These are phyloP conservation scores for Irpex rosettiformis DNA, from an alignment of 1,284 basidiomycete genomes.

Conservation along the genomic window DNA sequence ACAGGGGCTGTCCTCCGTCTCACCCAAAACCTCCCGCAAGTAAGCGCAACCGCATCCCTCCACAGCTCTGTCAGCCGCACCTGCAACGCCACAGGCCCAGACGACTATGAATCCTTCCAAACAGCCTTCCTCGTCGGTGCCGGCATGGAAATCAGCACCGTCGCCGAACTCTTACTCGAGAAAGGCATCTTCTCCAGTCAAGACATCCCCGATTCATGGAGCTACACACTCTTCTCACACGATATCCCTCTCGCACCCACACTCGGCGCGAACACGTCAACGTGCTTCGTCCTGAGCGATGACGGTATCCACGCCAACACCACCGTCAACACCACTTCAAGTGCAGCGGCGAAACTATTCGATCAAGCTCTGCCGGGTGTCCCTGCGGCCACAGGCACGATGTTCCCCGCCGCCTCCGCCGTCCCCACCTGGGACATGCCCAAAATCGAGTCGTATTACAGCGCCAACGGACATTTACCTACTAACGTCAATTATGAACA, in stretches of 20 bases:
- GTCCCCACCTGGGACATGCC: conserved; percentile 12
- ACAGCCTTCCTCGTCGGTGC: conserved; percentile 11
- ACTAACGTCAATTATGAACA: conserved; percentile 13
- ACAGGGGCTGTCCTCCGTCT: conserved; percentile 6
- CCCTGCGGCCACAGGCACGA: conserved; percentile 10
- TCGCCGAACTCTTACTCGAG: conserved; percentile 6
- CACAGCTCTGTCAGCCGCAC: conserved; percentile 8
- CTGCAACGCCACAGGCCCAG: conserved; percentile 8
- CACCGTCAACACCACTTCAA: neutral
- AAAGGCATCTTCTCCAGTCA: conserved; percentile 3
- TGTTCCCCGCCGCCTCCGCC: conserved; percentile 6
- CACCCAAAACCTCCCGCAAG: conserved; percentile 7
- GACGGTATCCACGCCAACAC: neutral
- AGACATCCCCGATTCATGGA: conserved; percentile 1
- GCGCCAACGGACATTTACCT: conserved; percentile 10
- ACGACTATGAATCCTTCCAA: conserved; percentile 13
- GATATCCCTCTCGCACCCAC: conserved; percentile 10
- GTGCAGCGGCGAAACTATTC: neutral
- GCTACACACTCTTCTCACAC: neutral
- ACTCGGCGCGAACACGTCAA: conserved; percentile 1
- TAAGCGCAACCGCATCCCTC: conserved; percentile 2
- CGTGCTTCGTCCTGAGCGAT: conserved; percentile 8
- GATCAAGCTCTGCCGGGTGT: neutral
- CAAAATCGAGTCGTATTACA: conserved; percentile 14
- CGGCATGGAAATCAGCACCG: conserved; percentile 7